phyloP scores from a whole-genome alignment of 2,329 filamentous ascomycete genomes.

The Paecilomyces formosus region DNA sequence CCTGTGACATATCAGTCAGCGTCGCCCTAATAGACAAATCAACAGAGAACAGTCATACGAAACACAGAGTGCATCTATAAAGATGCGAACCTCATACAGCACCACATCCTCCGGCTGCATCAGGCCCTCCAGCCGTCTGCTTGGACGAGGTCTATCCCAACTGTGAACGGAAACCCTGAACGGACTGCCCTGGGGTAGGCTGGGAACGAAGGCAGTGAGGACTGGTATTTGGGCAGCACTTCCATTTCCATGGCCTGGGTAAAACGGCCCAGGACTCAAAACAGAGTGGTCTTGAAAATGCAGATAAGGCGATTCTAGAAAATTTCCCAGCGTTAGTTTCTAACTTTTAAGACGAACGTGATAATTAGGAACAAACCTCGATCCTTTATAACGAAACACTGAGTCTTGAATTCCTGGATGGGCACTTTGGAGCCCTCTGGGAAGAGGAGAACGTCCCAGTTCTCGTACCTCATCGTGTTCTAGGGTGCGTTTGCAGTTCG shows the following conservation, averaged over 20 bases:
- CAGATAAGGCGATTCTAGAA: slow-evolving; percentile 46
- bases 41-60: slow-evolving; percentile 39
- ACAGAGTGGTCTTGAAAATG: slow-evolving; percentile 33
- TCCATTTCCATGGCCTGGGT: slow-evolving; percentile 15
- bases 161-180: slow-evolving; percentile 71
- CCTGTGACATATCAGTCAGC: slow-evolving; percentile 25
- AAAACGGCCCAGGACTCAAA: slow-evolving; percentile 22
- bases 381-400: slow-evolving; percentile 60
- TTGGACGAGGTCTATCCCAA: slow-evolving; percentile 58
- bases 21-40: no score
- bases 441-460: slow-evolving; percentile 82
- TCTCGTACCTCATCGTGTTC: slow-evolving; percentile 67
- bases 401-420: slow-evolving; percentile 73
- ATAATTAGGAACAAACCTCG: slow-evolving; percentile 27
- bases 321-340: background rate
- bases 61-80: slow-evolving; percentile 59
- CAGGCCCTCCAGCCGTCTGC: slow-evolving; percentile 49
- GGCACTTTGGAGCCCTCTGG: slow-evolving; percentile 61
- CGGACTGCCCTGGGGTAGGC: slow-evolving; percentile 47
- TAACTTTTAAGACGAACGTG: slow-evolving; percentile 2
- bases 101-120: slow-evolving; percentile 51
- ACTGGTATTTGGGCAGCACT: slow-evolving; percentile 47
- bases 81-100: slow-evolving; percentile 59
- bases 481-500: background rate
- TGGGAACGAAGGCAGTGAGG: slow-evolving; percentile 65